phyloP scores from a whole-genome alignment of 2,329 filamentous ascomycete species.

The Aspergillus caelatus region DNA sequence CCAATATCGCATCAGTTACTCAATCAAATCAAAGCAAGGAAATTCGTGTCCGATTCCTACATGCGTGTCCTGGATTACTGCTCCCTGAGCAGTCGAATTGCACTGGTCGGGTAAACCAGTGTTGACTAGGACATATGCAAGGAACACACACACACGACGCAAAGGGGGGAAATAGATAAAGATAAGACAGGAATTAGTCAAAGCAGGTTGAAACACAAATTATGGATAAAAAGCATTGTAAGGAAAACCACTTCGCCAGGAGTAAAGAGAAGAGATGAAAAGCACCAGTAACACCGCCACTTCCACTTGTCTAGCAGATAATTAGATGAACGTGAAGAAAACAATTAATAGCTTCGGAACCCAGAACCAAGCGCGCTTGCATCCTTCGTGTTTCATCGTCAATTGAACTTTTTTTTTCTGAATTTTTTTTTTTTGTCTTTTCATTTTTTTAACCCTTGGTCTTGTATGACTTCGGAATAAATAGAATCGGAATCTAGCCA shows the following conservation, averaged over 20 bases:
- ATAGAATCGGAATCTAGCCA: slow-evolving; percentile 19
- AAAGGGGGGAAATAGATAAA: slow-evolving; percentile 26
- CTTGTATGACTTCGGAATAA: slow-evolving; percentile 12
- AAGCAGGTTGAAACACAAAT: slow-evolving; percentile 29
- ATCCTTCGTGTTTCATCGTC: slow-evolving; percentile 30
- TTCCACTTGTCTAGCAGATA: slow-evolving; percentile 39
- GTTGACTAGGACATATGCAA: slow-evolving; percentile 14
- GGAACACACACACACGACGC: slow-evolving; percentile 16
- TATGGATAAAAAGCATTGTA: slow-evolving; percentile 26
- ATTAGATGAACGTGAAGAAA: slow-evolving; percentile 33
- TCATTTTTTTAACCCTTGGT: slow-evolving; percentile 14
- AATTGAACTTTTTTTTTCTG: slow-evolving; percentile 21
- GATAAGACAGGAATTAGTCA: slow-evolving; percentile 17
- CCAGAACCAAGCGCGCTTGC: slow-evolving; percentile 32
- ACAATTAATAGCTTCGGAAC: slow-evolving; percentile 30
- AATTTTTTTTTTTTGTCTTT: slow-evolving; percentile 18
- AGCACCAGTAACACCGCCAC: slow-evolving; percentile 44
- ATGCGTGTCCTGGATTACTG: slow-evolving; percentile 9
- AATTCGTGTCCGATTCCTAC: slow-evolving; percentile 5
- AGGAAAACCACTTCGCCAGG: slow-evolving; percentile 38
- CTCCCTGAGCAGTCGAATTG: slow-evolving; percentile 15
- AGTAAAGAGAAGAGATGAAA: slow-evolving; percentile 22
- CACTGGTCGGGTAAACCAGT: slow-evolving; percentile 20
- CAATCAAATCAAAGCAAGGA: slow-evolving; percentile 16
- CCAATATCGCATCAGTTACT: slow-evolving; percentile 23